These are phyloP conservation scores for Brassica hybrid DNA, from an alignment of 441 rosid species.

Conservation along the genomic window DNA sequence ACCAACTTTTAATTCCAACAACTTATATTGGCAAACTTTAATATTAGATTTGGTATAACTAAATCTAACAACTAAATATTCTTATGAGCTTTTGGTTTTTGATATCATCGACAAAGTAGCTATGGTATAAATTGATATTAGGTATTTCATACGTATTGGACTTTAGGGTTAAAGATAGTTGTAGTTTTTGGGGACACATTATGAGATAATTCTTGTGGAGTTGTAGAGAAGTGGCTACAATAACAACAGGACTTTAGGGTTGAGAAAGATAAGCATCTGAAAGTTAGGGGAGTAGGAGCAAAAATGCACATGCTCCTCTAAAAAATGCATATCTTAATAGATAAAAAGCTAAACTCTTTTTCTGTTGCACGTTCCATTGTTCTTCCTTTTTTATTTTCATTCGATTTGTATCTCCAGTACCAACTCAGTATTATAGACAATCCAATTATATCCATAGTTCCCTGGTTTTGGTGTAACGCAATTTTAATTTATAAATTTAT, in stretches of 20 bases:
- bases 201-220: background rate
- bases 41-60: background rate
- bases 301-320: slow-evolving; percentile 35
- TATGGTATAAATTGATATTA: background rate
- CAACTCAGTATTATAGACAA: slow-evolving; percentile 22
- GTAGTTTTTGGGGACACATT: background rate
- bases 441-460: background rate
- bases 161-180: background rate
- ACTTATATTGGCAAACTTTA: background rate
- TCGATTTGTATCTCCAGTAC: background rate
- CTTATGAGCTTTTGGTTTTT: background rate
- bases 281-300: slow-evolving; percentile 22
- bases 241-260: background rate
- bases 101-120: background rate
- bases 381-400: slow-evolving; percentile 7
- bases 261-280: slow-evolving; percentile 4
- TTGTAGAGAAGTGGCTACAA: slow-evolving; percentile 2
- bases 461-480: background rate
- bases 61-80: background rate
- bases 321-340: slow-evolving; percentile 12
- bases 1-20: slow-evolving; percentile 29
- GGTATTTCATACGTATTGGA: background rate
- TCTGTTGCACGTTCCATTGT: slow-evolving; percentile 37
- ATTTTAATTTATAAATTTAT: background rate
- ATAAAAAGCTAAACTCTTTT: slow-evolving; percentile 27